Evolutionary conservation across 148 eudicot genomes (phyloP), one percentile per base, ranked within the genome.

Genomic region (Fagopyrum tataricum): DNA sequence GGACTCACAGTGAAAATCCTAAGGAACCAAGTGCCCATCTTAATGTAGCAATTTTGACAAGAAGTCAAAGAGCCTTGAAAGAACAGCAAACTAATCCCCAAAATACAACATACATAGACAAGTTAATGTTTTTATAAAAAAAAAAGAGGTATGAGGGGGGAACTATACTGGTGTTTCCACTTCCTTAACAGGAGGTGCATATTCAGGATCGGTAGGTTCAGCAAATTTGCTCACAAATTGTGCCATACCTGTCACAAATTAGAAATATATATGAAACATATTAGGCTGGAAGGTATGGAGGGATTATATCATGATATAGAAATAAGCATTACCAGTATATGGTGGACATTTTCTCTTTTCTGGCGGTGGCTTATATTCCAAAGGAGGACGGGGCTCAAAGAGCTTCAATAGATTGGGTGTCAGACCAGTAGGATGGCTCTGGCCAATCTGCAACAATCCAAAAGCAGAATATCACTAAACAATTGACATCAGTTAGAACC

Each of bases 271-370:
- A 70, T 72, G 48, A 31, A 59, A 26, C 5, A 73, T 31, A 58
- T 59, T 42, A 67, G 49, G 39, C 24, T 0, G 43, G 53, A 44
- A 46, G 26, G 20, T 14, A 20, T 6, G 17, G 17, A 68, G n/a
- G 47, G 20, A 39, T 76, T 41, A 39, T 18, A 20, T 3, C 37
- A 40, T 70, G 48, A 56, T 20, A 42, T 13, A 26, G 24, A 74
- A 42, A 41, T 21, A 46, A 0, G n/a, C 12, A 18, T 46, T 59
- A 92, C 99, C 99, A 79, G 91, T 81, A 81, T 96, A 96, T 31
- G 91, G 87, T 41, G 88, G 94, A 71, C 96, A 96, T 82, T 96
- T 96, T 71, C 92, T 85, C 91, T 96, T 96, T 79, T 92, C 97
- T 4, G 89, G 92, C 26, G 96, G 99, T 61, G 93, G 94, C 76